Base-by-base conservation (phyloP, 495 filamentous ascomycete species). In the Hyaloscypha variabilis region DNA sequence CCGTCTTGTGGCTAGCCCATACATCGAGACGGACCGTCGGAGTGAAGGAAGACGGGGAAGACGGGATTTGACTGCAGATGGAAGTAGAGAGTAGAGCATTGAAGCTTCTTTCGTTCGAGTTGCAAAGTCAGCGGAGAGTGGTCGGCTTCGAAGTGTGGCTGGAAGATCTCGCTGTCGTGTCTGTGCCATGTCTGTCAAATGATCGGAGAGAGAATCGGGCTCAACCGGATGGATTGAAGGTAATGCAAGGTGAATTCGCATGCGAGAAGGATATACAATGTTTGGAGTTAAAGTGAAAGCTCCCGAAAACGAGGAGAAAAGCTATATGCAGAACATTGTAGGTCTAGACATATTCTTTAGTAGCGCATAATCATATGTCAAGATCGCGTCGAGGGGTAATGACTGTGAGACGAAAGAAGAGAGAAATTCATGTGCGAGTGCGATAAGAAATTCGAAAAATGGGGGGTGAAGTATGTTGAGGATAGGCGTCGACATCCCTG, bases 71-170 rank as follows among this genome's bases (percentile, higher is more conserved):
- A 73, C 65, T 6, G 53, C 67, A 4, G 67, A 63, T 2, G 70
- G 67, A 8, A 72, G 65, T 28, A 72, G 64, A 6, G 71, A 69
- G 58, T 61, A 71, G 1, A 71, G 60, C 71, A 60, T 75, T 65
- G 60, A 68, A 39, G 58, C 58, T 53, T 58, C 21, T 36, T 39
- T 57, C 25, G 52, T 19, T 13, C 23, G 57, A 13, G 42, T 21
- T 13, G 62, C 50, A 42, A 66, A 62, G 13, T 69, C 59, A 2
- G 63, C 53, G n/a, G 58, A 62, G 30, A 62, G 46, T 17, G 57
- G 62, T 26, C 39, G 61, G 30, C 17, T 58, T 64, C 29, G 34
- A 29, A 55, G 11, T 11, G 39, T 17, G 4, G 39, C 39, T 46
- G 53, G 61, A 54, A n/a, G 51, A 49, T 64, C 31, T 4, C 30